Percentiles rank a stretch among this genome's conserved stretches.
Evolutionary conservation across 1,284 basidiomycete genomes (phyloP).

Genomic region (Melanopsichium pennsylvanicum): DNA sequence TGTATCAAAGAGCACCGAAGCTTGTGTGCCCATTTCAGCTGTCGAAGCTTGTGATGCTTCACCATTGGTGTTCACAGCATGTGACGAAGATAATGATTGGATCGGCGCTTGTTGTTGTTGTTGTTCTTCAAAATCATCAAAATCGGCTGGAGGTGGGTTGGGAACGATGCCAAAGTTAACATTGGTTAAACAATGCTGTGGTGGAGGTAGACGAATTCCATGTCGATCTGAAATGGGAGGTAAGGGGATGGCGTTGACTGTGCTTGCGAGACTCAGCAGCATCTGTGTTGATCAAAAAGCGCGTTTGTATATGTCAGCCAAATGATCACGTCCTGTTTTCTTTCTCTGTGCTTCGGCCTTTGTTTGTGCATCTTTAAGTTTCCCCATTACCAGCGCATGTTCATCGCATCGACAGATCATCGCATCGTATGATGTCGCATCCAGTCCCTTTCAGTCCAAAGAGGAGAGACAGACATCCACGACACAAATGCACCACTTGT

Average conservation of each 20-base stretch:
- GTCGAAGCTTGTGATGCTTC: not conserved
- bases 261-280: slow-evolving; percentile 83
- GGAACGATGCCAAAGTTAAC: slow-evolving; percentile 94
- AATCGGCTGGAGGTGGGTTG: slow-evolving; percentile 74
- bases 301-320: not conserved
- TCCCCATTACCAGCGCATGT: too few species aligned
- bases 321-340: not conserved
- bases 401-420: too few species aligned
- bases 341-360: not conserved
- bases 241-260: slow-evolving; percentile 86
- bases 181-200: slow-evolving; percentile 82
- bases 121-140: slow-evolving; percentile 29
- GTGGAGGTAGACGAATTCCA: slow-evolving; percentile 85
- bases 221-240: slow-evolving; percentile 94
- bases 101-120: too few species aligned
- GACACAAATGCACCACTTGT: too few species aligned
- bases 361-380: too few species aligned
- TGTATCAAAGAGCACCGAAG: slow-evolving; percentile 18
- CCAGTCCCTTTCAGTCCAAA: too few species aligned
- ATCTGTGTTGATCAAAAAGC: slow-evolving; percentile 71
- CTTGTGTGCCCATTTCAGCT: slow-evolving; percentile 10
- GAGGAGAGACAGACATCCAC: too few species aligned
- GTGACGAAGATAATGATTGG: not conserved
- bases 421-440: too few species aligned
- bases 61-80: too few species aligned